Base-by-base conservation (phyloP, 2,329 filamentous ascomycete genomes). In the Fusarium anguioides region DNA sequence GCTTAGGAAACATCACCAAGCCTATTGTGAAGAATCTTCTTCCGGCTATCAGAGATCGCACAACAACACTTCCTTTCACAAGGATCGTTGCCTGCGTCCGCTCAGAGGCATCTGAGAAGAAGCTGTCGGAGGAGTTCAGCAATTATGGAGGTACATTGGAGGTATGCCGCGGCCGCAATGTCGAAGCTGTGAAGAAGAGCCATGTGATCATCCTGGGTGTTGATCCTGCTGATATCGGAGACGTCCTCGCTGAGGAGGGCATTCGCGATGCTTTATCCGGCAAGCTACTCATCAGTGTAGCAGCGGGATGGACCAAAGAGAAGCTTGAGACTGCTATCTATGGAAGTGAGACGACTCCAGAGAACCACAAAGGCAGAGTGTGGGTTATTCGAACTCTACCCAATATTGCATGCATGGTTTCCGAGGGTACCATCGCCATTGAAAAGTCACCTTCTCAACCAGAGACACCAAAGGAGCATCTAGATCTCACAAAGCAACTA, bases 201-300 rank as follows among this genome's bases (percentile, higher is more conserved):
- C 73, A 81, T 12, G 76, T 84, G 2, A 61, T 84, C 3, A 76
- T 86, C 3, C 75, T 86, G 3, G 83, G 75, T 4, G 79, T 81
- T 3, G 82, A 85, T 39, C 84, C 84, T 0, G 72, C 78, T 3
- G 79, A 83, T 23, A 77, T 85, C 3, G 68, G 75, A 12, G 36
- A 64, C 0, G 77, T 81, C 0, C 68, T 86, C 7, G 72, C 67
- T 0, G 70, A 80, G 37, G 70, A 77, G 0, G 79, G 78, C 0
- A 66, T 85, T 4, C 47, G 64, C 0, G 75, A 81, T 7, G 81
- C 80, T 0, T 51, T 86, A 2, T 66, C 72, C 1, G 71, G 74
- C 6, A 86, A 86, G 64, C 76, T 86, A 2, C 57, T 86, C 12
- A 82, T 86, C 71, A 86, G 83, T 64, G 79, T 86, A 1, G 81